A percentile compares a stretch with the other conserved stretches of the same genome.
phyloP scores from a whole-genome alignment of 1,139 yeast genomes.

The Kodamaea arcana region DNA sequence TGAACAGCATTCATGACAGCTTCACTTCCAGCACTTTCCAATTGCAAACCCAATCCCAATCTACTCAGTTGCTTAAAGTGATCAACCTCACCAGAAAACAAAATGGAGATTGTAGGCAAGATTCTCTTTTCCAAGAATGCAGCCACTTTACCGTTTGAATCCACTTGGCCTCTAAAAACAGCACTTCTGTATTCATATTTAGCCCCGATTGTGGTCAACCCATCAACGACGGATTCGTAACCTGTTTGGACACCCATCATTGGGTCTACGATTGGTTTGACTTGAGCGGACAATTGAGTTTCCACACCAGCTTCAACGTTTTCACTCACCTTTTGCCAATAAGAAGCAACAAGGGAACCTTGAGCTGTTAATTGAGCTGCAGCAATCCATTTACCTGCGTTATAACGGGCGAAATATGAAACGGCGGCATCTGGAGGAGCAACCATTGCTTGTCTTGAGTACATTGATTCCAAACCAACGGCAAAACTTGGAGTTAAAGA shows the following conservation, averaged over 20 bases:
- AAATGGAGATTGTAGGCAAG: conserved; percentile 82
- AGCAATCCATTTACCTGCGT: conserved; percentile 85
- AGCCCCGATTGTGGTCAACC: conserved; percentile 91
- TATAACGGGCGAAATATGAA: conserved; percentile 88
- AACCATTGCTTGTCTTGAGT: conserved; percentile 69
- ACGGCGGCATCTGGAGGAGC: conserved; percentile 92
- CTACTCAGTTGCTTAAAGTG: conserved; percentile 80
- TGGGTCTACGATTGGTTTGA: conserved; percentile 76
- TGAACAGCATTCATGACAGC: conserved; percentile 47
- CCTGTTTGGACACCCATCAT: conserved; percentile 80
- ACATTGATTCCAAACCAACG: conserved; percentile 89
- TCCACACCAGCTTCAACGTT: conserved; percentile 97
- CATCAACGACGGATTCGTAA: conserved; percentile 79
- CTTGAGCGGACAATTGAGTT: conserved; percentile 76
- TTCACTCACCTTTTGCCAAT: conserved; percentile 90
- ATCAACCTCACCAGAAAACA: conserved; percentile 89
- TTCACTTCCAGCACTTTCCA: conserved; percentile 92
- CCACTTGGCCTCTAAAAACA: conserved; percentile 92
- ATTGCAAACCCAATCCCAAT: conserved; percentile 91
- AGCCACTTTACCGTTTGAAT: conserved; percentile 85
- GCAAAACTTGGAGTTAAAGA: conserved; percentile 79
- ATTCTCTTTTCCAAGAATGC: conserved; percentile 92
- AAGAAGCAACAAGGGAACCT: conserved; percentile 84
- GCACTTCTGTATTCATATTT: conserved; percentile 97
- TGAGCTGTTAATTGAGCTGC: conserved; percentile 92